Evolutionary conservation across 352 stramenopile species (phyloP), one percentile per base, ranked within the genome.

Genomic region (Globisporangium cylindrosporum): DNA sequence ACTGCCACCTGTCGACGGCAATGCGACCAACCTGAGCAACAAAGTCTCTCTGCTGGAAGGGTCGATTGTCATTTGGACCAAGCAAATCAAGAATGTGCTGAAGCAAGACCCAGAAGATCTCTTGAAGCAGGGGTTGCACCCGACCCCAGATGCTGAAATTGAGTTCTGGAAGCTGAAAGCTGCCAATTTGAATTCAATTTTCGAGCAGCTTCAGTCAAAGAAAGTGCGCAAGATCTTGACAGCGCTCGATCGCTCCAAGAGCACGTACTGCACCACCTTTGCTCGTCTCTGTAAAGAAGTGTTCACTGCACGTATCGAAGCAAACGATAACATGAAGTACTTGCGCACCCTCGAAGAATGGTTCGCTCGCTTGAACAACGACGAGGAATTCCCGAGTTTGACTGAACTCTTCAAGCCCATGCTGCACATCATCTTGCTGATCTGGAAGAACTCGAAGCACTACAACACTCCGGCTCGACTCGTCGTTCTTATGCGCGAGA

Each of bases 391-490:
- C 59, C 90, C 91, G 8, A 94, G 89, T 12, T 78, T 98, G 12
- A 88, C 86, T 2, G 81, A 97, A 61, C 79, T 98, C 22, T 99
- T 99, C 82, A 99, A 98, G 77, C 97, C 97, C n/a, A 99, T 99
- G 82, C 79, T 99, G 18, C 97, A 99, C 74, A 98, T 98, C 62
- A 97, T 99, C 15, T 82, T 99, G 67, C 78, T 99, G 24, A 99
- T 99, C 69, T 99, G 97, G 97, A 99, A 99, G 76, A 98, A 99
- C 81, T 99, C 94, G 27, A 98, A 98, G 76, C 92, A 99, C 78
- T 99, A 99, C 90, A 99, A 99, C 78, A 99, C 95, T 8, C 93
- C 97, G 0, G 93, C 93, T 24, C 80, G 97, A 0, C 86, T 99
- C 38, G 97, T 99, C 1, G 95, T 99, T 43, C 80, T 99, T 53